Evolutionary conservation across 129 eudicot species (phyloP).

Genomic region (Saussurea involucrata): DNA sequence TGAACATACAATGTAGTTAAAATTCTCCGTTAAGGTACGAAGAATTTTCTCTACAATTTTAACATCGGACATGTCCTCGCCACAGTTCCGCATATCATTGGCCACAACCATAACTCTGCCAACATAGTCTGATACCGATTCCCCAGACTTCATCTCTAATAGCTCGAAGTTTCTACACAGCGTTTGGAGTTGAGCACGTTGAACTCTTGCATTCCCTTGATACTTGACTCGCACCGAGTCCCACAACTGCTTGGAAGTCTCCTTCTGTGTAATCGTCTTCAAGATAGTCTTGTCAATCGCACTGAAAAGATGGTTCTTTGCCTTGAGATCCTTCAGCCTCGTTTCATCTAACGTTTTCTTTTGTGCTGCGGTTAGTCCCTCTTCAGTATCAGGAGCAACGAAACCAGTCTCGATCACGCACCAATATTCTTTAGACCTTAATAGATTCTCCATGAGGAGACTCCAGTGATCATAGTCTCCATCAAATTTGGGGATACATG

Average conservation of each 20-base stretch:
- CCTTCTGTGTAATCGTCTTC: not conserved
- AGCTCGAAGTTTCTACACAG: not conserved
- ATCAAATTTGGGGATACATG: not conserved
- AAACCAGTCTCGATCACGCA: not conserved
- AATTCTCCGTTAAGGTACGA: not conserved
- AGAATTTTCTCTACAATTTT: not conserved
- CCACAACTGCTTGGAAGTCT: not conserved
- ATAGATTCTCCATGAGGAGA: not conserved
- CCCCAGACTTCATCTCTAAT: not conserved
- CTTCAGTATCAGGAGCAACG: not conserved
- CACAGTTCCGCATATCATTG: too few relatives aligned
- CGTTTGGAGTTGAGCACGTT: not conserved
- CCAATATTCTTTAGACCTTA: not conserved
- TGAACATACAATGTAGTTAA: not conserved
- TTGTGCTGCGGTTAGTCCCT: not conserved
- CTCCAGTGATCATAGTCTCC: constrained; percentile 1
- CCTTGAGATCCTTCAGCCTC: not conserved
- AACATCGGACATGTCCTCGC: constrained; percentile 1
- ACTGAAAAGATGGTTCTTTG: not conserved
- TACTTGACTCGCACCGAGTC: not conserved
- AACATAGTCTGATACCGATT: not conserved
- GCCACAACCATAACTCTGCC: not conserved
- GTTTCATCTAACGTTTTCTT: not conserved
- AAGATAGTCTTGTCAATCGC: not conserved
- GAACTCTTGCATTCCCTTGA: not conserved